A percentile compares a stretch with the other conserved stretches of the same genome.
Conservation (phyloP, 2,329 filamentous ascomycete genomes). For the Chaetomium olivaceum region DNA sequence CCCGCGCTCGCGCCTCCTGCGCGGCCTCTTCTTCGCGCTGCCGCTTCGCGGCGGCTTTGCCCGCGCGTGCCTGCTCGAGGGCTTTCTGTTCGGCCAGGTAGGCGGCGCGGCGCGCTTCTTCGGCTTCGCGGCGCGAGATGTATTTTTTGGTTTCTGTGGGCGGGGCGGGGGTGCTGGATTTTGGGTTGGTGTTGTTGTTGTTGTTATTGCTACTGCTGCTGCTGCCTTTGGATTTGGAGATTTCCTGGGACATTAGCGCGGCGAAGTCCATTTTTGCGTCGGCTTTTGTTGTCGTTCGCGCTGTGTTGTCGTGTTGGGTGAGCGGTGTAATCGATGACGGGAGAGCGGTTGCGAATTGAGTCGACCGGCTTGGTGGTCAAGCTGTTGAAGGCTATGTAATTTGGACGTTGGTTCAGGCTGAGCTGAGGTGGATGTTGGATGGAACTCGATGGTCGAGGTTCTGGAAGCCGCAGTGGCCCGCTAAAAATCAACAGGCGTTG, state of each 20-base stretch:
- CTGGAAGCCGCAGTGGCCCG: background rate
- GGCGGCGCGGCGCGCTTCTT: conserved; percentile 75
- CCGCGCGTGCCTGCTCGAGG: conserved; percentile 69
- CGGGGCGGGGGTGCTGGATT: background rate
- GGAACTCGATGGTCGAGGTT: background rate
- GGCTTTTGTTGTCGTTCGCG: background rate
- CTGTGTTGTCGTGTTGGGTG: background rate
- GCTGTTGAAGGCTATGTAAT: background rate
- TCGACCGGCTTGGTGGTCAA: background rate
- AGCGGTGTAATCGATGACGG: background rate
- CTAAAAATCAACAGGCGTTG: conserved; percentile 11
- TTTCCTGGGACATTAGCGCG: conserved; percentile 87
- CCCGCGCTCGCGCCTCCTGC: conserved; percentile 65
- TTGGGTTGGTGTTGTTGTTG: background rate
- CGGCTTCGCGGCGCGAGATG: conserved; percentile 79
- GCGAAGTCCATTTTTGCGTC: conserved; percentile 82
- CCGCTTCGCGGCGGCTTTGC: conserved; percentile 74
- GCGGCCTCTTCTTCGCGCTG: conserved; percentile 86
- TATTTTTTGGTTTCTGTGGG: conserved; percentile 67
- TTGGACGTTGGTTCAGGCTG: background rate
- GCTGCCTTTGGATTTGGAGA: conserved; percentile 71
- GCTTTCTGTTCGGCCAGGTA: conserved; percentile 81
- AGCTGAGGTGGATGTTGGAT: background rate
- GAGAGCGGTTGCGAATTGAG: background rate
- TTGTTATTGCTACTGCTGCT: conserved; percentile 28